phyloP scores from a whole-genome alignment of 805 yeast genomes.

The Yamadazyma endophytica region DNA sequence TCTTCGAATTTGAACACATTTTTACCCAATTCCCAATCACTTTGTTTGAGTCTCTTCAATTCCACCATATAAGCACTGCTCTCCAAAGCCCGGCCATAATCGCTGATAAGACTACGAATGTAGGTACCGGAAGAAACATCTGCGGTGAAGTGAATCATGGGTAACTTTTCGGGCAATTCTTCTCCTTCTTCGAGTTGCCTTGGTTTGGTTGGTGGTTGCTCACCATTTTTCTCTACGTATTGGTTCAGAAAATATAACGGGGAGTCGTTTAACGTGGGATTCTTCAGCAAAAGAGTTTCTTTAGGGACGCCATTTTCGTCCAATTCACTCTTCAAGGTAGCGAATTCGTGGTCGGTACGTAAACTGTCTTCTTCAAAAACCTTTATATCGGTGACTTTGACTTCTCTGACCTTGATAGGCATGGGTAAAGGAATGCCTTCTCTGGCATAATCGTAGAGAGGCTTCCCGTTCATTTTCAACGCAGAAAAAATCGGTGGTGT shows the following conservation, averaged over 20 bases:
- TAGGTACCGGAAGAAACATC: constrained; percentile 94
- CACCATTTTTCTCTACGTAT: constrained; percentile 42
- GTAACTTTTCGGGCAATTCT: constrained; percentile 48
- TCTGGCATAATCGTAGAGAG: constrained; percentile 91
- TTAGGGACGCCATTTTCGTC: constrained; percentile 47
- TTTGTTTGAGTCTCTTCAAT: constrained; percentile 69
- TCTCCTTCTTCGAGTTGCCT: constrained; percentile 34
- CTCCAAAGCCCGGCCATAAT: constrained; percentile 75
- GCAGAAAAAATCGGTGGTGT: constrained; percentile 97
- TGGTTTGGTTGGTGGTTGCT: constrained; percentile 36
- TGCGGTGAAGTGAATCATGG: constrained; percentile 67
- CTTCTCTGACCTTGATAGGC: constrained; percentile 73
- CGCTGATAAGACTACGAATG: constrained; percentile 85
- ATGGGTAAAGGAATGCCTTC: constrained; percentile 80
- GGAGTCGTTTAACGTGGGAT: constrained; percentile 62
- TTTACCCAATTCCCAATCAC: constrained; percentile 74
- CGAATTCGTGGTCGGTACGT: constrained; percentile 52
- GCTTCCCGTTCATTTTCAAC: constrained; percentile 89
- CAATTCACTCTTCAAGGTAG: constrained; percentile 35
- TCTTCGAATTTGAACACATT: constrained; percentile 66
- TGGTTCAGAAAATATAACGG: constrained; percentile 55
- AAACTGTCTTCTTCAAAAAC: constrained; percentile 52
- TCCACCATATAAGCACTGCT: constrained; percentile 87
- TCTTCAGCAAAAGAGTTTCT: constrained; percentile 39
- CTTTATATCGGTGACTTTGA: constrained; percentile 52